phyloP scores from a whole-genome alignment of 1,284 basidiomycete genomes.

The Puccinia hordei region DNA sequence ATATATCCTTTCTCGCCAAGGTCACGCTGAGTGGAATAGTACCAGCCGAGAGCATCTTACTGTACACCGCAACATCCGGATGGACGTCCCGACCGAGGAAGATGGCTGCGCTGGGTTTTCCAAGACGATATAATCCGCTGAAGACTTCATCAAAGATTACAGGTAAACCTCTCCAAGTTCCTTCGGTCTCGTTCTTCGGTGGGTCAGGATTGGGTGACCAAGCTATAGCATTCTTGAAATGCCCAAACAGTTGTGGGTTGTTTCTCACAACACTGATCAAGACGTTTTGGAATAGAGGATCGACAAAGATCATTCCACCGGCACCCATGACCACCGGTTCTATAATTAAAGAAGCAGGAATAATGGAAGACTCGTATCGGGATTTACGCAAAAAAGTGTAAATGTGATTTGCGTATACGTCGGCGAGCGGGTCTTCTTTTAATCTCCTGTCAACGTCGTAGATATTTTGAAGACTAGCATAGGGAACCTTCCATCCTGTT shows the following conservation, averaged over 20 bases:
- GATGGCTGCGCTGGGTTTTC: slow-evolving; percentile 68
- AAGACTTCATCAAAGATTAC: slow-evolving; percentile 98
- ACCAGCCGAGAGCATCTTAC: slow-evolving; percentile 92
- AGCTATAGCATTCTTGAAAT: slow-evolving; percentile 15
- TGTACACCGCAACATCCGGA: slow-evolving; percentile 87
- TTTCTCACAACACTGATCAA: slow-evolving; percentile 78
- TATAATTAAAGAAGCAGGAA: slow-evolving; percentile 74
- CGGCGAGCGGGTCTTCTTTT: slow-evolving; percentile 66
- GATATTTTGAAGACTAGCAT: slow-evolving; percentile 65
- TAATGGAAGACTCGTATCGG: slow-evolving; percentile 54
- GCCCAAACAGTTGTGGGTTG: slow-evolving; percentile 62
- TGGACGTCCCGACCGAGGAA: slow-evolving; percentile 67
- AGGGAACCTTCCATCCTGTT: slow-evolving; percentile 42
- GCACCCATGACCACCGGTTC: slow-evolving; percentile 94
- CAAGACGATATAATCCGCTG: slow-evolving; percentile 83
- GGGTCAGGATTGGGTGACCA: slow-evolving; percentile 24
- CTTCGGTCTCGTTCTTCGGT: slow-evolving; percentile 23
- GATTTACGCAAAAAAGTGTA: slow-evolving; percentile 57
- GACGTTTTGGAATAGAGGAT: slow-evolving; percentile 90
- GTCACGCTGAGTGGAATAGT: slow-evolving; percentile 84
- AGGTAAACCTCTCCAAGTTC: slow-evolving; percentile 73
- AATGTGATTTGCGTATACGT: slow-evolving; percentile 70
- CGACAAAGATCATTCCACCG: slow-evolving; percentile 95
- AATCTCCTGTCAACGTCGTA: slow-evolving; percentile 75
- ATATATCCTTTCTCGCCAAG: slow-evolving; percentile 76